These are phyloP conservation scores for Carex littledalei DNA, from an alignment of 176 grass and related monocot genomes.

Conservation along the genomic window DNA sequence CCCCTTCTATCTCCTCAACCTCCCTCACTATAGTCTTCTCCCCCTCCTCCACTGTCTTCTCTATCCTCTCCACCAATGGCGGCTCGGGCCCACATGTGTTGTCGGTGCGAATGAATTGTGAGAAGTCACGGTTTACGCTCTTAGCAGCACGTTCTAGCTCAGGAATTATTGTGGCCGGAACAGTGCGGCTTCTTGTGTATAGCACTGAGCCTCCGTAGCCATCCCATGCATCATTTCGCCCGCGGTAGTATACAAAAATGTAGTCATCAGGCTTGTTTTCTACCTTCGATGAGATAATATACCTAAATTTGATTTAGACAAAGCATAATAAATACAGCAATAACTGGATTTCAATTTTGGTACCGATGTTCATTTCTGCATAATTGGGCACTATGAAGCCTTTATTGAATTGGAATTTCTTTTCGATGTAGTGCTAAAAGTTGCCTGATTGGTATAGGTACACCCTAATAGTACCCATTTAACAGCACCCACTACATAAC, in stretches of 20 bases:
- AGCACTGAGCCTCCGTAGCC: slow-evolving; percentile 85
- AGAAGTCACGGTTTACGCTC: slow-evolving; percentile 61
- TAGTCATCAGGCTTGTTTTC: slow-evolving; percentile 93
- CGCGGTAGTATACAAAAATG: slow-evolving; percentile 87
- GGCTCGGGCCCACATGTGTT: slow-evolving; percentile 89
- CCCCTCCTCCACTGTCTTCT: slow-evolving; percentile 75
- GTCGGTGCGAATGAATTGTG: slow-evolving; percentile 67
- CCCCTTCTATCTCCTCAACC: slow-evolving; percentile 64
- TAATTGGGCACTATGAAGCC: neutral
- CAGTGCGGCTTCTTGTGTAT: slow-evolving; percentile 67
- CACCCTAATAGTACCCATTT: neutral
- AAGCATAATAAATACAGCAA: neutral
- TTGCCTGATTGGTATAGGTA: neutral
- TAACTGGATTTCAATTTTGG: neutral
- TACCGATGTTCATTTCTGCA: neutral
- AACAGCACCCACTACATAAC: neutral
- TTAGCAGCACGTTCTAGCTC: slow-evolving; percentile 71
- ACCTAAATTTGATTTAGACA: slow-evolving; percentile 36
- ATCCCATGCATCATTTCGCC: slow-evolving; percentile 95
- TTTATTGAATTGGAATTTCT: neutral
- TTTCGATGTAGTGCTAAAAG: neutral
- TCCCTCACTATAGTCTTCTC: slow-evolving; percentile 69
- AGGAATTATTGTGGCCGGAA: slow-evolving; percentile 67
- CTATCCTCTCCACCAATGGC: slow-evolving; percentile 71
- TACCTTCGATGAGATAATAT: slow-evolving; percentile 89